Evolutionary conservation across 1,284 basidiomycete species (phyloP), one percentile per base, ranked within the genome.

Genomic region (Rhodotorula sp.): DNA sequence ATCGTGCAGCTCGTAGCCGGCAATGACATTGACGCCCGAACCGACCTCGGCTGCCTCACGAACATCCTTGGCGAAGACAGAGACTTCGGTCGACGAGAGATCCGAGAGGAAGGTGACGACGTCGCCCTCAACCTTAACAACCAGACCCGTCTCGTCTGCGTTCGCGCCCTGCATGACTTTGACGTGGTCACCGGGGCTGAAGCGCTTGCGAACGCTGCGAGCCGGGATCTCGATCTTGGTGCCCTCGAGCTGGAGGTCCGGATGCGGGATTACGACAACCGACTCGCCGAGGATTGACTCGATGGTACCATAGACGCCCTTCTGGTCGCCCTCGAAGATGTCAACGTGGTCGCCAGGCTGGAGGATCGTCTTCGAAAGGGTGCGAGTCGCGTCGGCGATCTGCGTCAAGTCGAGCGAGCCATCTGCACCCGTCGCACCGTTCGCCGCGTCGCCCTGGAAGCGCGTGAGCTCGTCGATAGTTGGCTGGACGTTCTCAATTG

Each of bases 71-170:
- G 93, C 91, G 82, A 99, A 99, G 2, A 95, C 95, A 56, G 91
- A 92, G 62, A 97, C 89, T 86, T 99, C 94, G 78, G 92, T 89
- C 85, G 94, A 89, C 8, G 90, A 90, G 87, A 98, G 89, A 80
- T 98, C 95, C n/a, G 92, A 96, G 73, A 98, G 83, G 84, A 99
- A 94, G 0, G 95, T 98, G 20, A 98, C 92, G 15, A 95, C 90
- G 34, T 89, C 85, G 69, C 80, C 78, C 58, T 81, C 78, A 28
- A 98, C 90, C 44, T 92, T 90, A 54, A 99, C 90, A 30, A 99
- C 94, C 76, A 99, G 85, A 83, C 95, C 95, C 10, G 94, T 96
- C 81, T 97, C 94, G 77, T 96, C 92, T 15, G 87, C 86, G 78
- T 98, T 97, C 81, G 94, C 89, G 31, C 95, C 95, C 11, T 88